phyloP scores from a whole-genome alignment of 768 basidiomycete genomes.

The Boletus rubroflammeus region DNA sequence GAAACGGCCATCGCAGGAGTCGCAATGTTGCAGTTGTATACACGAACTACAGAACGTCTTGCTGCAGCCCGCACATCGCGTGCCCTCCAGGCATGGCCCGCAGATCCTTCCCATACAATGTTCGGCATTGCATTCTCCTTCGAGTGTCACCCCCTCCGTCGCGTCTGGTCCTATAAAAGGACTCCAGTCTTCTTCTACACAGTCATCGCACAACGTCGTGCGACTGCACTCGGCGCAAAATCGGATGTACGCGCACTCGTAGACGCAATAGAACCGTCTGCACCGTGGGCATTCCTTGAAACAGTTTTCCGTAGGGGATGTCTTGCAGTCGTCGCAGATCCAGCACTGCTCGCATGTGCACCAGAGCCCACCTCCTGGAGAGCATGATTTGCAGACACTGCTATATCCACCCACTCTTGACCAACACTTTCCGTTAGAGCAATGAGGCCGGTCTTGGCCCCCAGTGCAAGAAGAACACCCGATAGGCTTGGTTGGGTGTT shows the following conservation, averaged over 20 bases:
- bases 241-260: constrained; percentile 23
- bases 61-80: constrained; percentile 14
- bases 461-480: constrained; percentile 8
- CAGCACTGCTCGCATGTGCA: constrained; percentile 20
- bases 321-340: constrained; percentile 25
- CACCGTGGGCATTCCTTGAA: constrained; percentile 20
- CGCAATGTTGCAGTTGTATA: constrained; percentile 1
- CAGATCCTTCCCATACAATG: constrained; percentile 13
- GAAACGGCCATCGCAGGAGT: constrained; percentile 1
- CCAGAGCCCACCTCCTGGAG: constrained; percentile 18
- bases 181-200: constrained; percentile 22
- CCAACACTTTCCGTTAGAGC: constrained; percentile 19
- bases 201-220: constrained; percentile 24
- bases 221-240: constrained; percentile 19
- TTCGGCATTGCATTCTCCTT: not conserved
- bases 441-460: constrained; percentile 4
- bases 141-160: constrained; percentile 11
- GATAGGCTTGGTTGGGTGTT: constrained; percentile 15
- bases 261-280: constrained; percentile 12
- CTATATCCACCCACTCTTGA: constrained; percentile 9
- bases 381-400: constrained; percentile 17
- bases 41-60: constrained; percentile 15
- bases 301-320: not conserved
- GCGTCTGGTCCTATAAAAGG: not conserved
- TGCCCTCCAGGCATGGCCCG: constrained; percentile 4